These are phyloP conservation scores for Jatropha multifida DNA, from an alignment of 441 rosid genomes.

Conservation along the genomic window DNA sequence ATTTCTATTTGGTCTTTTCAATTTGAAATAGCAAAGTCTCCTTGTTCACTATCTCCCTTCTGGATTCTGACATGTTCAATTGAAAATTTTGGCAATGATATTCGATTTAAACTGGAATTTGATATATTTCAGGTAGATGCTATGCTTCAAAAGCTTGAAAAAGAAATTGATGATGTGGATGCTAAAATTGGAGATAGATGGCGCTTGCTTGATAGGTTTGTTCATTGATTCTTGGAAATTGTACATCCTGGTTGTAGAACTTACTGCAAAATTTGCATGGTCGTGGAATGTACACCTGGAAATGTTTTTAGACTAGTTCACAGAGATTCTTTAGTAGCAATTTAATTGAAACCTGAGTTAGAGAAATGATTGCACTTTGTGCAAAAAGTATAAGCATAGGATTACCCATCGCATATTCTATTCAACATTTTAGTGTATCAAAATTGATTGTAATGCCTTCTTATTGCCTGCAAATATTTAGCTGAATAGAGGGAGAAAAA, in stretches of 20 bases:
- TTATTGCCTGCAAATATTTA: too few relatives aligned
- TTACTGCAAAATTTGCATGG: background rate
- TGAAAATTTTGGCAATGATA: background rate
- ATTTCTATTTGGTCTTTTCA: conserved; percentile 2
- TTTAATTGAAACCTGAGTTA: background rate
- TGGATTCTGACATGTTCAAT: conserved; percentile 11
- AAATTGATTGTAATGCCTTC: background rate
- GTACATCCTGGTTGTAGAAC: background rate
- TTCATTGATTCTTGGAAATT: conserved; percentile 19
- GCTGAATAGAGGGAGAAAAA: too few relatives aligned
- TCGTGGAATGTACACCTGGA: background rate
- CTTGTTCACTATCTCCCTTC: conserved; percentile 8
- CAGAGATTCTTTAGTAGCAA: background rate
- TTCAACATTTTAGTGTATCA: background rate
- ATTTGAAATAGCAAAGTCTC: background rate
- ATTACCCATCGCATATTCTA: background rate
- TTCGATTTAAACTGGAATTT: background rate
- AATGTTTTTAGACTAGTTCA: background rate
- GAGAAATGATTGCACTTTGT: background rate
- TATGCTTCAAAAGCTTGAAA: conserved; percentile 91
- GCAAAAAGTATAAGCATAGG: background rate
- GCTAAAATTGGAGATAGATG: conserved; percentile 89
- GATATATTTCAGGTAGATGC: conserved; percentile 65
- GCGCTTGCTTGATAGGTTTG: conserved; percentile 85
- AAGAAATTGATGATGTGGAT: conserved; percentile 90